A percentile compares a stretch with the other conserved stretches of the same genome.
Conservation (phyloP, 176 grass and related monocot genomes). For the Elymus sibiricus region DNA sequence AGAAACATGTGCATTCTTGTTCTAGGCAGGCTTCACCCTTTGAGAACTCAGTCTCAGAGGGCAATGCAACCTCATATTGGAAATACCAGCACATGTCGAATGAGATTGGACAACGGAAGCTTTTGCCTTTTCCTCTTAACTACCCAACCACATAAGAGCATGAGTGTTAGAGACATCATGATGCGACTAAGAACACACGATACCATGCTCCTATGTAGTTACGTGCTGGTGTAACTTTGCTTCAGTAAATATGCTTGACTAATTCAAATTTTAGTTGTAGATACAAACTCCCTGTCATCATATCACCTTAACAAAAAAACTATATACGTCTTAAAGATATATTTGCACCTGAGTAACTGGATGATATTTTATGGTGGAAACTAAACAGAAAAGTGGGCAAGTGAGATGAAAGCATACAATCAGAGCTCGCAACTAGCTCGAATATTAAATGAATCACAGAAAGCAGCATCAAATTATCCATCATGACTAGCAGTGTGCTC, state of each 20-base stretch:
- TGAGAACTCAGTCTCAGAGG: not conserved
- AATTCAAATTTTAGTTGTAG: not conserved
- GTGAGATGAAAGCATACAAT: conserved; percentile 14
- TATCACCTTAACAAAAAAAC: not conserved
- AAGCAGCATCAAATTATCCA: conserved; percentile 19
- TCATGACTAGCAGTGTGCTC: not conserved
- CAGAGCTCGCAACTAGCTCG: not conserved
- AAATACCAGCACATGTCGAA: not conserved
- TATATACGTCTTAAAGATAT: not conserved
- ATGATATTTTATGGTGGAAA: not conserved
- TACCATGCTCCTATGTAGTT: not conserved
- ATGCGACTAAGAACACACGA: not conserved
- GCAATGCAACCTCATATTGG: not conserved
- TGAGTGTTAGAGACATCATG: not conserved
- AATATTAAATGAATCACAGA: conserved; percentile 1
- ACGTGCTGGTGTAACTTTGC: not conserved
- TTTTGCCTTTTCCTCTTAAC: conserved; percentile 20
- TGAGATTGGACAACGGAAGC: not conserved
- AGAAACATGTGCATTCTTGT: conserved; percentile 7
- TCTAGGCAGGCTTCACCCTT: not conserved
- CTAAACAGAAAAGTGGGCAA: not conserved
- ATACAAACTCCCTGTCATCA: not conserved
- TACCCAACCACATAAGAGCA: not conserved
- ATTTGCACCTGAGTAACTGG: not conserved
- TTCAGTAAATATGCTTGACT: not conserved